Percentiles rank a stretch among this genome's conserved stretches.
Conservation (phyloP, 306 rosid species). For the Ormosia semicastrata region DNA sequence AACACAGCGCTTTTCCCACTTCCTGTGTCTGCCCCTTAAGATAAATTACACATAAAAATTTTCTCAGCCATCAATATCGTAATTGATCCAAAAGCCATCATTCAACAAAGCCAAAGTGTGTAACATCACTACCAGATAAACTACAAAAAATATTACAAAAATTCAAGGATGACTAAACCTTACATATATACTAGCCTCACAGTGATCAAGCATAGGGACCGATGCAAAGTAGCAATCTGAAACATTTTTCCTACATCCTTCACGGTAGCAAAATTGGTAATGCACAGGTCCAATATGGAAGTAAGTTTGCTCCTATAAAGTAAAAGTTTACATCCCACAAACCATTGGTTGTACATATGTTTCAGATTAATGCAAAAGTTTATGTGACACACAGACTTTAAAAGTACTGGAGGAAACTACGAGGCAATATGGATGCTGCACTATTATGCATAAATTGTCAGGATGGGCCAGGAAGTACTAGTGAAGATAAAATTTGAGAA, state of each 20-base stretch:
- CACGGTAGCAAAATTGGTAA: conserved; percentile 57
- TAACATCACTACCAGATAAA: background rate
- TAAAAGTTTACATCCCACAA: too few species aligned
- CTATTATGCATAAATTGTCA: too few species aligned
- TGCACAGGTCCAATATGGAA: conserved; percentile 52
- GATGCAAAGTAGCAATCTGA: conserved; percentile 64
- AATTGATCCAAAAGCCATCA: background rate
- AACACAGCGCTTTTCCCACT: background rate
- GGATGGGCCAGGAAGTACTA: too few species aligned
- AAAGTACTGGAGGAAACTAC: too few species aligned
- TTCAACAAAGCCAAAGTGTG: background rate
- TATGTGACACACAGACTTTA: too few species aligned
- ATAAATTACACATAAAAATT: background rate
- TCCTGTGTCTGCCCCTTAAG: background rate
- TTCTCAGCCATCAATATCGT: background rate
- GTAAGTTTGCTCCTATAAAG: too few species aligned
- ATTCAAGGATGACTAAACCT: conserved; percentile 34
- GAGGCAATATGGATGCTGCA: too few species aligned
- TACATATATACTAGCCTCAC: conserved; percentile 82
- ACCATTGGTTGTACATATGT: too few species aligned
- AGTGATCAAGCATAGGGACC: conserved; percentile 69
- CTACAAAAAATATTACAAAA: background rate
- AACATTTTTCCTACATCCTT: conserved; percentile 64
- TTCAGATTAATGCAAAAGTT: too few species aligned
- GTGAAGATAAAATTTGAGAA: too few species aligned